Conservation (phyloP, 305 asterid genomes). For the Coffea humblotiana region DNA sequence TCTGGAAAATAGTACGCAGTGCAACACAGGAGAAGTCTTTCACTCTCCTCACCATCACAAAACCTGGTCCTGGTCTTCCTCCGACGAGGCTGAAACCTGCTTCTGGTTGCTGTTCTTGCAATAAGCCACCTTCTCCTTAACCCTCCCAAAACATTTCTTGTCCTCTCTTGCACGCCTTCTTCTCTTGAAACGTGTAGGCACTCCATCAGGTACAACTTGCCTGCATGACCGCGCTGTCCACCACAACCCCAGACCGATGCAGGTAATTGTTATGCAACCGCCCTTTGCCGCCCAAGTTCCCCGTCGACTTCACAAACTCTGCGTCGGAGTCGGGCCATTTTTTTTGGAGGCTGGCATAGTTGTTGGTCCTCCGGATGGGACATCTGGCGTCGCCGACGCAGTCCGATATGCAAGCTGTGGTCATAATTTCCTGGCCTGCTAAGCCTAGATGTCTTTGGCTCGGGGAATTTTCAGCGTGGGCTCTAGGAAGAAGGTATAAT, state of each 20-base stretch:
- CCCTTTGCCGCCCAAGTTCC: conserved; percentile 34
- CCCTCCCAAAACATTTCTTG: conserved; percentile 49
- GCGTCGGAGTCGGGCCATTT: conserved; percentile 82
- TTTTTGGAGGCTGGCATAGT: conserved; percentile 54
- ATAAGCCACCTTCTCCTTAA: conserved; percentile 36
- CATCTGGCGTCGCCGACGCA: conserved; percentile 23
- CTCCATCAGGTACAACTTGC: conserved; percentile 56
- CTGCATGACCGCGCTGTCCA: conserved; percentile 59
- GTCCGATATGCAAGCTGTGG: conserved; percentile 29
- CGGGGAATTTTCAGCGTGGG: neutral
- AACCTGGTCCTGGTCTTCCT: conserved; percentile 24
- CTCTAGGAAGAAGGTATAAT: no score
- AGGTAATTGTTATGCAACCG: conserved; percentile 21
- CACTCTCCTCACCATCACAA: conserved; percentile 11
- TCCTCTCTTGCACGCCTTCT: conserved; percentile 49
- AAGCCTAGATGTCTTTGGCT: neutral
- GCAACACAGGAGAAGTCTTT: conserved; percentile 45
- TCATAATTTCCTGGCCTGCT: conserved; percentile 27
- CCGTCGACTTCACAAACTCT: conserved; percentile 37
- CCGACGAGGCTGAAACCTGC: conserved; percentile 14
- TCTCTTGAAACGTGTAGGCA: conserved; percentile 56
- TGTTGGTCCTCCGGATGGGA: conserved; percentile 49
- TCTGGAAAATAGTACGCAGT: conserved; percentile 39
- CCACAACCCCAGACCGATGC: conserved; percentile 39
- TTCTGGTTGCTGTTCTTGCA: conserved; percentile 19